phyloP scores from a whole-genome alignment of 345 rosid genomes.

The Bruguiera sexangula region DNA sequence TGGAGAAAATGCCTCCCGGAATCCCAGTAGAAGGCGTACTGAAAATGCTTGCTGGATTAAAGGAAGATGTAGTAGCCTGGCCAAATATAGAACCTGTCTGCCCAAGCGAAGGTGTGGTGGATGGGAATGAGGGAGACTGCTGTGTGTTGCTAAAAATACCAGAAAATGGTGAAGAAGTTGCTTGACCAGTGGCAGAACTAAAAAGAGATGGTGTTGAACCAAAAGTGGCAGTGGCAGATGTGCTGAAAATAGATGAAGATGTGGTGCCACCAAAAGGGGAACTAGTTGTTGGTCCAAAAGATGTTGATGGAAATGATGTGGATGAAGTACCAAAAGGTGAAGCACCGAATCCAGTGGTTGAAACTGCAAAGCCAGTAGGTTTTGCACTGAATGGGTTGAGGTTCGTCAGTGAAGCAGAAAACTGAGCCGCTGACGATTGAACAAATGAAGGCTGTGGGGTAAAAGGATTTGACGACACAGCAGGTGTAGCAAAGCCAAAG shows the following conservation, averaged over 20 bases:
- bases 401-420: conserved; percentile 34
- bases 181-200: conserved; percentile 40
- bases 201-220: conserved; percentile 61
- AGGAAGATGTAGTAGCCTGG: conserved; percentile 38
- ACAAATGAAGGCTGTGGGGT: conserved; percentile 42
- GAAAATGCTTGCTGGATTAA: conserved; percentile 28
- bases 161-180: conserved; percentile 39
- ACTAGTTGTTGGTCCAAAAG: conserved; percentile 48
- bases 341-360: conserved; percentile 36
- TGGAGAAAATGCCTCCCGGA: conserved; percentile 41
- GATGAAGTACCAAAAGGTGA: conserved; percentile 31
- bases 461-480: conserved; percentile 51
- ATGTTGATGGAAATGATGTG: conserved; percentile 44
- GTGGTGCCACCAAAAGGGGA: conserved; percentile 45
- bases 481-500: conserved; percentile 46
- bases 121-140: conserved; percentile 52
- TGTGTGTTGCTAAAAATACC: conserved; percentile 49
- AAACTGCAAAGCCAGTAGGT: conserved; percentile 34
- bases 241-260: conserved; percentile 42
- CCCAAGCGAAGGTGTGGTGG: conserved; percentile 40
- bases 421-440: conserved; percentile 52
- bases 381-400: conserved; percentile 56
- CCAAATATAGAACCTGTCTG: conserved; percentile 68
- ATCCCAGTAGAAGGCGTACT: conserved; percentile 51
- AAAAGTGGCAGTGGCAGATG: conserved; percentile 52